Conservation (phyloP, 1,284 basidiomycete genomes). For the Xerocomus nothofagi region DNA sequence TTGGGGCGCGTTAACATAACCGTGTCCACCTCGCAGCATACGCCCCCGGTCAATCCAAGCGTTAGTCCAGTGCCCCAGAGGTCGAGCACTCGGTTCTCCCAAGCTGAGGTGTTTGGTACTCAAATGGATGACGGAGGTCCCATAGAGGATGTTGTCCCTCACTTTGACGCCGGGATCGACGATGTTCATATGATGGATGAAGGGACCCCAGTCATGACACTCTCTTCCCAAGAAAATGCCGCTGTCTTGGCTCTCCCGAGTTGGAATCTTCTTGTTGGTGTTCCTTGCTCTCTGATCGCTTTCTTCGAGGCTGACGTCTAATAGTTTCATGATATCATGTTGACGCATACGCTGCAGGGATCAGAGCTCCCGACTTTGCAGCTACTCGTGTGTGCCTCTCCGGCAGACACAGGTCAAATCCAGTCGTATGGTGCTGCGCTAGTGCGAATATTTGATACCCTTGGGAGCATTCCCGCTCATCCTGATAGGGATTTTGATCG, state of each 20-base stretch:
- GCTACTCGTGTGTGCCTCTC: slow-evolving; percentile 46
- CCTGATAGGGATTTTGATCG: slow-evolving; percentile 36
- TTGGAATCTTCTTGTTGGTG: slow-evolving; percentile 57
- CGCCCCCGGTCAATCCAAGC: slow-evolving; percentile 6
- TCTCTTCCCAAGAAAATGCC: slow-evolving; percentile 31
- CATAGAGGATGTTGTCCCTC: slow-evolving; percentile 18
- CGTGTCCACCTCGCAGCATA: slow-evolving; percentile 3
- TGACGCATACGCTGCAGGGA: slow-evolving; percentile 51
- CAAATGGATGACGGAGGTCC: slow-evolving; percentile 14
- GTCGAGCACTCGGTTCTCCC: slow-evolving; percentile 6
- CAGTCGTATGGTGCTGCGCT: slow-evolving; percentile 44
- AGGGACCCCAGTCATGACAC: slow-evolving; percentile 7
- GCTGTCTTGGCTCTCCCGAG: slow-evolving; percentile 41
- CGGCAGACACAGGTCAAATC: slow-evolving; percentile 29
- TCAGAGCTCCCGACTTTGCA: slow-evolving; percentile 53
- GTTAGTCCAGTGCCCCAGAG: slow-evolving; percentile 4
- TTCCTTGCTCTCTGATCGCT: background rate
- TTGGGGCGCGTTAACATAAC: background rate
- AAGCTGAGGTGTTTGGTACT: slow-evolving; percentile 14
- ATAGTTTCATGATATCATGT: slow-evolving; percentile 58
- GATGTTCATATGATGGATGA: slow-evolving; percentile 29
- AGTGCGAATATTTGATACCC: slow-evolving; percentile 46
- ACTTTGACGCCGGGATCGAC: slow-evolving; percentile 7
- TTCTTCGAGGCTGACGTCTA: slow-evolving; percentile 5
- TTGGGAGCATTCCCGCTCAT: slow-evolving; percentile 42